Base-by-base conservation (phyloP, 2,329 filamentous ascomycete genomes). In the Monilinia fructicola region DNA sequence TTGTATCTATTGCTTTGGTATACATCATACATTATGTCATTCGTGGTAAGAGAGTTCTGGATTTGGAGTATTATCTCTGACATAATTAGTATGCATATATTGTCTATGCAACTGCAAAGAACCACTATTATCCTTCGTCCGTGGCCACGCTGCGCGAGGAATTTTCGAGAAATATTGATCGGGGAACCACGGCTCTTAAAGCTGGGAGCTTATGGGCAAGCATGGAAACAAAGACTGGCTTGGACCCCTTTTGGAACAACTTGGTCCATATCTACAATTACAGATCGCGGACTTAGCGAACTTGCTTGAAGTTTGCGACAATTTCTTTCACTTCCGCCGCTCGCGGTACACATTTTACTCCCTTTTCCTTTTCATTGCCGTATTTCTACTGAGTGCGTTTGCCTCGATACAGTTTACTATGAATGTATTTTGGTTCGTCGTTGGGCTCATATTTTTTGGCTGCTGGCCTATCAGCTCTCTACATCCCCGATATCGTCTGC, bases 251-350 rank as follows among this genome's bases (percentile, higher is more conserved):
- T 23, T 73, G 48, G 68, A 70, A 11, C 59, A 71, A 40, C 26
- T 71, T 0, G 77, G 77, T 1, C 77, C 78, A 2, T 76, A 72
- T 71, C 61, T 78, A 6, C 75, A 78, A 72, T 54, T 78, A 4
- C 75, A 78, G 67, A 65, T 79, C 7, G 72, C 70, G 12, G 77
- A 79, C 59, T 21, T 77, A 21, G 74, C 76, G 1, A 77, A 77
- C 53, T 68, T 76, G 26, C 74, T 78, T 46, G 77, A 79, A 67
- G 71, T 71, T 2, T 58, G 73, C 28, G 75, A 76, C 60, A 79
- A 78, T 59, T 78, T 79, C 65, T 79, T 78, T 64, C 76, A 78
- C 66, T 79, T 77, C 73, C 70, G 74, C 1, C 72, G 71, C 63
- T 76, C 77, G 5, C 62, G 64, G 18, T 72, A 74, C 0, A 78